phyloP scores from a whole-genome alignment of 352 stramenopile species.

The Phytophthora meadii region DNA sequence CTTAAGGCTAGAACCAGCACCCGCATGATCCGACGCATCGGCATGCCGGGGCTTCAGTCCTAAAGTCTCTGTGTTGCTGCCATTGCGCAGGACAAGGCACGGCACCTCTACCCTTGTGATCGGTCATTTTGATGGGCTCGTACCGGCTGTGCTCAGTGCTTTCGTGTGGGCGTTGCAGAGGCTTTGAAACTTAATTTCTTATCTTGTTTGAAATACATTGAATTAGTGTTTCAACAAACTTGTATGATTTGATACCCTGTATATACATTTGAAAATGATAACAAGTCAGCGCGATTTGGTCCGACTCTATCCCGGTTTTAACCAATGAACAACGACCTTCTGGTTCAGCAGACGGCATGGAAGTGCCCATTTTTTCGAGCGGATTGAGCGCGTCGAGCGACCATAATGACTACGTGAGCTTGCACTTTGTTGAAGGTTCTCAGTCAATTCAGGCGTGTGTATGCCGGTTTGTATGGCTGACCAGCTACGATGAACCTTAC shows the following conservation, averaged over 20 bases:
- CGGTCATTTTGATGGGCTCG: conserved; percentile 24
- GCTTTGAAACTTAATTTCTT: conserved; percentile 2
- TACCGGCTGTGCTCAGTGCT: neutral
- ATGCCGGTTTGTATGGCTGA: neutral
- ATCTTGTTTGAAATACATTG: neutral
- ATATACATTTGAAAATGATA: conserved; percentile 11
- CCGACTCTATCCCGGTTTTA: conserved; percentile 6
- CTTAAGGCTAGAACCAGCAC: conserved; percentile 21
- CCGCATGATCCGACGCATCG: conserved; percentile 23
- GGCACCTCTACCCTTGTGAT: conserved; percentile 30
- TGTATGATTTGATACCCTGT: neutral
- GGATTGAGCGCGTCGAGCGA: conserved; percentile 7
- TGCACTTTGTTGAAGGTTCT: conserved; percentile 1
- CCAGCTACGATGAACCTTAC: too few species aligned
- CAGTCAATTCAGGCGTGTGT: neutral
- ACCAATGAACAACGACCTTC: conserved; percentile 19
- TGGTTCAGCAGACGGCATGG: conserved; percentile 8
- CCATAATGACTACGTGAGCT: conserved; percentile 1
- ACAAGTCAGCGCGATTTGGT: conserved; percentile 15
- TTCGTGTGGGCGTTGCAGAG: conserved; percentile 4
- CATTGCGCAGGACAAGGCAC: conserved; percentile 18
- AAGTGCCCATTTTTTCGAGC: conserved; percentile 1
- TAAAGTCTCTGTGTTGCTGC: conserved; percentile 30
- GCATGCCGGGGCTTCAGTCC: conserved; percentile 27
- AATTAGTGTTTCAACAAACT: neutral